Evolutionary conservation across 2,329 filamentous ascomycete genomes (phyloP).

Genomic region (Clonostachys sp.): DNA sequence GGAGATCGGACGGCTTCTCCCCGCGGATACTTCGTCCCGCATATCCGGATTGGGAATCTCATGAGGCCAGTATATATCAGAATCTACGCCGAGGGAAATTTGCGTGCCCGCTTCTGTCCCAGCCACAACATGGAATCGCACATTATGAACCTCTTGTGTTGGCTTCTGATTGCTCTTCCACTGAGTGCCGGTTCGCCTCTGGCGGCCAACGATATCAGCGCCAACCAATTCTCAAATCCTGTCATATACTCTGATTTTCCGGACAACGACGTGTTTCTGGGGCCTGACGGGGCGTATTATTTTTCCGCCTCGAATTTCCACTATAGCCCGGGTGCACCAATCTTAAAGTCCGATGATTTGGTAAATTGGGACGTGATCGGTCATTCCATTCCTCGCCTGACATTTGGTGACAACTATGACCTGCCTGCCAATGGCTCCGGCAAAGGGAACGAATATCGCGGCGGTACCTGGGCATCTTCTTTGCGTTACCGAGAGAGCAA

Average conservation of each 20-base stretch:
- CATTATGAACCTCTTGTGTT: no score
- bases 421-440: constrained; percentile 20
- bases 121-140: no score
- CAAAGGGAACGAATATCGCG: constrained; percentile 36
- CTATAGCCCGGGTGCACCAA: constrained; percentile 50
- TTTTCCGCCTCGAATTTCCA: constrained; percentile 52
- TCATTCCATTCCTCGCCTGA: constrained; percentile 37
- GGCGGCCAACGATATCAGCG: no score
- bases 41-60: no score
- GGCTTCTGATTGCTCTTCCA: no score
- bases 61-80: no score
- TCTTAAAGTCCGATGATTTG: constrained; percentile 50
- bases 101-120: no score
- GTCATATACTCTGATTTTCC: constrained; percentile 51
- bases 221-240: constrained; percentile 36
- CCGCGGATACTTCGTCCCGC: no score
- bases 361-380: constrained; percentile 43
- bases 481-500: constrained; percentile 45
- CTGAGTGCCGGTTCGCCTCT: no score
- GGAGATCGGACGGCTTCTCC: no score
- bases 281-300: constrained; percentile 45
- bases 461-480: constrained; percentile 52
- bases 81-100: no score
- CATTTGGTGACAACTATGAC: constrained; percentile 43
- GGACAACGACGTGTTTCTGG: constrained; percentile 48